phyloP scores from a whole-genome alignment of 2,329 filamentous ascomycete species.

The Scytalidium sp. region DNA sequence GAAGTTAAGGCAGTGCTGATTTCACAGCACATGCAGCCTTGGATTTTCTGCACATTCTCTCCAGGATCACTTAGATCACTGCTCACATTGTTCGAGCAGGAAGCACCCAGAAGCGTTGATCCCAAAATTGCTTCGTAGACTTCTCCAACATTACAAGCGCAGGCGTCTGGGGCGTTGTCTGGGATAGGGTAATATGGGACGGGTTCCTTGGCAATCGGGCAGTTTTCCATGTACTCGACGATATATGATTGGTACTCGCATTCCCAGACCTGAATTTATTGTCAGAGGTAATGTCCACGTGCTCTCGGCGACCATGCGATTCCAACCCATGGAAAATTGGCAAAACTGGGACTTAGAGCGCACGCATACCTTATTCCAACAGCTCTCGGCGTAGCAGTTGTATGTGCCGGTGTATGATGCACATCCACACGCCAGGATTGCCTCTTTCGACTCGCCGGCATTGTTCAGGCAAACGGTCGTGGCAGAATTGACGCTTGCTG shows the following conservation, averaged over 20 bases:
- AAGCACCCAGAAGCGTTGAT: neutral
- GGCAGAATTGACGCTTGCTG: neutral
- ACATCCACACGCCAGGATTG: conserved; percentile 18
- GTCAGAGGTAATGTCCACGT: neutral
- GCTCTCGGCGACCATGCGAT: neutral
- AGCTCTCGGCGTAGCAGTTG: conserved; percentile 34
- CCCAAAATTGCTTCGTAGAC: conserved; percentile 18
- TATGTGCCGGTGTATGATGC: conserved; percentile 21
- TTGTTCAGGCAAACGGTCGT: conserved; percentile 6
- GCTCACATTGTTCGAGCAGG: conserved; percentile 17
- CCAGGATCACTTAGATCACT: conserved; percentile 13
- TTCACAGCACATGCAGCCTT: conserved; percentile 32
- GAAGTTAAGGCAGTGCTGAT: conserved; percentile 20
- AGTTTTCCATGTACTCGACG: conserved; percentile 30
- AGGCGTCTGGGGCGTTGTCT: conserved; percentile 29
- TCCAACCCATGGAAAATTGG: neutral
- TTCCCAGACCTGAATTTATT: conserved; percentile 29
- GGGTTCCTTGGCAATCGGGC: conserved; percentile 25
- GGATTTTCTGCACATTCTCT: conserved; percentile 16
- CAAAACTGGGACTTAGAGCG: neutral
- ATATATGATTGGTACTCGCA: conserved; percentile 37
- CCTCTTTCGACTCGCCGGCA: conserved; percentile 5
- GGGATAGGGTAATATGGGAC: conserved; percentile 37
- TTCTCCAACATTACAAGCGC: conserved; percentile 34
- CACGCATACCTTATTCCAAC: conserved; percentile 33